phyloP scores from a whole-genome alignment of 495 filamentous ascomycete genomes.

The Amphirosellinia nigrospora region DNA sequence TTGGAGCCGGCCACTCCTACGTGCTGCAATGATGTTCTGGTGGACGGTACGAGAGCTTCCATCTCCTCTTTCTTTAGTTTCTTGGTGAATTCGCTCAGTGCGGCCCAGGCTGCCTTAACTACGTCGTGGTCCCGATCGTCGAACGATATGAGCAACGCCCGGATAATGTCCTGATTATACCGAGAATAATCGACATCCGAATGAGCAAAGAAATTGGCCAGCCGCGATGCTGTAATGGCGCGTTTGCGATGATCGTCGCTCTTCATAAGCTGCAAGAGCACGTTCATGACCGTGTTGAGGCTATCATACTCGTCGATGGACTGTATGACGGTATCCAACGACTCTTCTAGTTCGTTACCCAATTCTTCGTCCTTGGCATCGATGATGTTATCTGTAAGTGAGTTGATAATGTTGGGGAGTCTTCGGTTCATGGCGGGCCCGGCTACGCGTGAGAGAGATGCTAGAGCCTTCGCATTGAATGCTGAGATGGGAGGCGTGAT shows the following conservation, averaged over 20 bases:
- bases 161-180: constrained; percentile 93
- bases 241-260: constrained; percentile 89
- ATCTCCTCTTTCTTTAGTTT: constrained; percentile 96
- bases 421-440: constrained; percentile 86
- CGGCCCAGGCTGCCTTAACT: constrained; percentile 91
- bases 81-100: constrained; percentile 85
- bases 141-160: constrained; percentile 86
- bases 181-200: constrained; percentile 87
- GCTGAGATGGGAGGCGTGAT: constrained; percentile 86
- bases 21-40: constrained; percentile 80
- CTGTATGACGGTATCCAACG: constrained; percentile 86
- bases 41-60: constrained; percentile 89
- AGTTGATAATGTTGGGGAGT: constrained; percentile 85
- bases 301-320: constrained; percentile 97
- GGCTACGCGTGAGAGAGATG: constrained; percentile 90
- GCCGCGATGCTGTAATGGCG: constrained; percentile 74
- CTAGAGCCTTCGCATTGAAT: constrained; percentile 93
- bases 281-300: constrained; percentile 91
- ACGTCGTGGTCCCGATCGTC: constrained; percentile 84
- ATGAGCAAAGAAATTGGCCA: constrained; percentile 86
- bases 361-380: constrained; percentile 76
- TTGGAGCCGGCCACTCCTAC: constrained; percentile 87
- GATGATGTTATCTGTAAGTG: constrained; percentile 91
- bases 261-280: constrained; percentile 84
- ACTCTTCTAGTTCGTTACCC: constrained; percentile 71